Evolutionary conservation across 164 flowering plant species (phyloP), one percentile per base, ranked within the genome.

Genomic region (Nymphaea colorata): DNA sequence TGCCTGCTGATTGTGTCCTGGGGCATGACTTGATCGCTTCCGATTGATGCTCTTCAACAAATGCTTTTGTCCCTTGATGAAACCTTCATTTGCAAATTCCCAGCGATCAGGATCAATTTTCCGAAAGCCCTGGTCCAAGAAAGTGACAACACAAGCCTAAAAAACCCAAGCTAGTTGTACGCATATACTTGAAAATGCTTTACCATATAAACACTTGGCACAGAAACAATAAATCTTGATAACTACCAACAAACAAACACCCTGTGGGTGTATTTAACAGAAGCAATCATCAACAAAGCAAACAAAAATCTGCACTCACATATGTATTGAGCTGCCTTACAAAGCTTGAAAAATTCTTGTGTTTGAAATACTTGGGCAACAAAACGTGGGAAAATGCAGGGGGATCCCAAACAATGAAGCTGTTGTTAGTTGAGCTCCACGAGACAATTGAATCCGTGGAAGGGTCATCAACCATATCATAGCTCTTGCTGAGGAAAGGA

Each of bases 51-150:
- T 83, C 79, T 82, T 93, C 80, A 93, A 65, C 16, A 93, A 78
- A 72, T 88, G 90, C 81, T 77, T 86, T 70, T 93, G 90, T 41
- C 98, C 98, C 69, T 85, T 83, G 45, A 90, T 68, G 72, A 93
- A 90, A 43, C 87, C 89, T 71, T 90, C 89, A 71, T 93, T 86
- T 2, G 95, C 98, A 69, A 93, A 93, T 70, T 93, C 98, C 98
- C 96, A 90, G 41, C 88, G 72, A 70, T 90, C 96, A 0, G 93
- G 90, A 75, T 93, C 96, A 62, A 90, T 85, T 75, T 93, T 93
- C 67, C 82, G 83, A 62, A 92, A 92, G 59, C 96, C 96, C 98
- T 92, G 85, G 59, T 55, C 59, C 59, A 55, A 55, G 12, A 55
- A 55, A 25, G 36, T 25, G 36, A 25, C 36, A 25, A 1, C 1